These are phyloP conservation scores for Dalechampia spathulata DNA, from an alignment of 441 rosid species.

Conservation along the genomic window DNA sequence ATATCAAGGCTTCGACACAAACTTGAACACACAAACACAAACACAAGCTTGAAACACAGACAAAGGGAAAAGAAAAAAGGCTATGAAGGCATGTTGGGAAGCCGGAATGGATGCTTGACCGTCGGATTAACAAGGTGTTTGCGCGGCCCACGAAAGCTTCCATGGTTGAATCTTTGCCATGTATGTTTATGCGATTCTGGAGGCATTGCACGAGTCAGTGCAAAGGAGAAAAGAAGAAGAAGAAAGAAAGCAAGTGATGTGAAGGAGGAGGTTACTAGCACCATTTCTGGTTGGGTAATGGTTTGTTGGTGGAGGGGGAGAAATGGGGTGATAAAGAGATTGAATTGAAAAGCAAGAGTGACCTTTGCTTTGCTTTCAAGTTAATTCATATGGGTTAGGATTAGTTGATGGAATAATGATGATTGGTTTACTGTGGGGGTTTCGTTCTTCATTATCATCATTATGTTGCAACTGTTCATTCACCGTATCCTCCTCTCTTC, in stretches of 20 bases:
- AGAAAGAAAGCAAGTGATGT: constrained; percentile 19
- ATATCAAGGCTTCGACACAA: too few relatives aligned
- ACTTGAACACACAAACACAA: too few relatives aligned
- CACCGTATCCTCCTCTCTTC: too few relatives aligned
- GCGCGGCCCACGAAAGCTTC: constrained; percentile 40
- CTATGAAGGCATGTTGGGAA: constrained; percentile 37
- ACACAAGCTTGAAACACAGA: too few relatives aligned
- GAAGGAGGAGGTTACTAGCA: constrained; percentile 14
- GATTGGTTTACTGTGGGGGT: too few relatives aligned
- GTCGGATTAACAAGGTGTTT: constrained; percentile 34
- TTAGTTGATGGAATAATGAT: too few relatives aligned
- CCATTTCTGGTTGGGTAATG: constrained; percentile 11
- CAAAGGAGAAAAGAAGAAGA: constrained; percentile 21
- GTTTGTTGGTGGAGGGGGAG: neutral
- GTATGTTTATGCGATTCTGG: constrained; percentile 3
- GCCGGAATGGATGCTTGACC: constrained; percentile 19
- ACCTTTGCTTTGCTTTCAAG: constrained; percentile 43
- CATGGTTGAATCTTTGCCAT: constrained; percentile 35
- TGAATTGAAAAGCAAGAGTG: neutral
- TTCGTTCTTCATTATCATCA: too few relatives aligned
- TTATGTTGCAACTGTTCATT: too few relatives aligned
- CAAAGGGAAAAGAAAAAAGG: neutral
- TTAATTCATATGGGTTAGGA: too few relatives aligned
- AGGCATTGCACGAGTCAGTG: constrained; percentile 11
- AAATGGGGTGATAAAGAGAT: constrained; percentile 12